Evolutionary conservation across 2,329 filamentous ascomycete genomes (phyloP).

Genomic region (Phyllosticta citribraziliensis): DNA sequence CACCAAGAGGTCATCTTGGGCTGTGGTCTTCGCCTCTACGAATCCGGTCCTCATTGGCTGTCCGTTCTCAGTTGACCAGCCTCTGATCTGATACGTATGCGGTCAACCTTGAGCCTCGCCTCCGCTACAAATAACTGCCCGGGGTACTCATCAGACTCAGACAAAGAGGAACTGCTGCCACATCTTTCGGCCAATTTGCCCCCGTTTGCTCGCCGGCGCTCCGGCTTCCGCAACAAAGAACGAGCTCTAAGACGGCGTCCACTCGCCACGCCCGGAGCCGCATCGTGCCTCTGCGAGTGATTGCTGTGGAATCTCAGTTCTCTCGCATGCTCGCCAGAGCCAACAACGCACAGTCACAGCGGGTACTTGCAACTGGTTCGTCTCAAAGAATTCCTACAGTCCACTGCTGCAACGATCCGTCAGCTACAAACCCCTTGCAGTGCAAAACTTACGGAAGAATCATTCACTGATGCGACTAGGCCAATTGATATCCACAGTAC

Average conservation of each 20-base stretch:
- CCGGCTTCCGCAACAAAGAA: constrained; percentile 24
- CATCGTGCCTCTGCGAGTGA: constrained; percentile 17
- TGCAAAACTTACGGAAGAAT: not conserved
- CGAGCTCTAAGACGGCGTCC: constrained; percentile 21
- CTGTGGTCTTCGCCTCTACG: constrained; percentile 24
- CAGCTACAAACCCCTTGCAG: constrained; percentile 21
- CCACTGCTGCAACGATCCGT: constrained; percentile 23
- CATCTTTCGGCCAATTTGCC: constrained; percentile 19
- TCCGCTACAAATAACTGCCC: constrained; percentile 31
- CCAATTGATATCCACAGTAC: constrained; percentile 6
- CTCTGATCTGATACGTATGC: constrained; percentile 25
- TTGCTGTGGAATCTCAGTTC: constrained; percentile 16
- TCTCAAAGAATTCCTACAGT: constrained; percentile 19
- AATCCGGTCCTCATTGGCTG: constrained; percentile 28
- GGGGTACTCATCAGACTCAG: constrained; percentile 19
- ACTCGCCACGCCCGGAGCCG: constrained; percentile 21
- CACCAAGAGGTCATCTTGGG: constrained; percentile 21
- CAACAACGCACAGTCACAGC: constrained; percentile 20
- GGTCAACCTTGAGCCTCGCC: constrained; percentile 22
- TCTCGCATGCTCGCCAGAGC: constrained; percentile 11
- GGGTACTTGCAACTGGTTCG: constrained; percentile 27
- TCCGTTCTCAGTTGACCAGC: constrained; percentile 28
- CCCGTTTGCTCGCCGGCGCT: constrained; percentile 16
- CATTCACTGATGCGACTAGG: constrained; percentile 2
- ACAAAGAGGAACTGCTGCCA: constrained; percentile 27